phyloP scores from a whole-genome alignment of 495 filamentous ascomycete species.

The Pyrenopolyporus hunteri region DNA sequence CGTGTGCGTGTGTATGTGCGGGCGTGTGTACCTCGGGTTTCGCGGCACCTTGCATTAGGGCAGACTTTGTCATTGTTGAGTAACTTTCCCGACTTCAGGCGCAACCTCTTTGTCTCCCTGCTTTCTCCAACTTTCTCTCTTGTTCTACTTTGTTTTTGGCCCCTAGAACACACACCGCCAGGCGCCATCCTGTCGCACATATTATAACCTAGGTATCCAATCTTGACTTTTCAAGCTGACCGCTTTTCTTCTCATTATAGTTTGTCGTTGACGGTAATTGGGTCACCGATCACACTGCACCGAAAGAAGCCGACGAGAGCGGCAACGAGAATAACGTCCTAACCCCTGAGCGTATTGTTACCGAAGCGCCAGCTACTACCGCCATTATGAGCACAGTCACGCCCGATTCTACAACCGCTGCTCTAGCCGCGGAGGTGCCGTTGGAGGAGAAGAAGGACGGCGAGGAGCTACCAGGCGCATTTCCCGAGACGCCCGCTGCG shows the following conservation, averaged over 20 bases:
- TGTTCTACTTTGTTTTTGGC: background rate
- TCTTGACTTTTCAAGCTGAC: conserved; percentile 20
- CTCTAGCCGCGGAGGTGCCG: conserved; percentile 43
- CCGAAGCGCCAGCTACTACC: conserved; percentile 48
- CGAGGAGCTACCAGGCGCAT: conserved; percentile 70
- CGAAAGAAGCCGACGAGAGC: conserved; percentile 76
- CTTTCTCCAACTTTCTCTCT: conserved; percentile 3
- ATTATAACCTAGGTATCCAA: conserved; percentile 10
- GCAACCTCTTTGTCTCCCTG: conserved; percentile 2
- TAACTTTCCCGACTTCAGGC: conserved; percentile 8
- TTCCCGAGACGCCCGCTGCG: conserved; percentile 73
- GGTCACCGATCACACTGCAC: conserved; percentile 77
- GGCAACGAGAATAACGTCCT: conserved; percentile 92
- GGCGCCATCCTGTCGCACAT: background rate
- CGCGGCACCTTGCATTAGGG: conserved; percentile 34
- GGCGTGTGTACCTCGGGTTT: conserved; percentile 19
- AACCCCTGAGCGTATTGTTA: conserved; percentile 69
- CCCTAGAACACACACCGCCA: conserved; percentile 14
- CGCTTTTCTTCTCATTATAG: conserved; percentile 50
- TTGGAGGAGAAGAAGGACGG: conserved; percentile 41
- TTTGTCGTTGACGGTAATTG: conserved; percentile 92
- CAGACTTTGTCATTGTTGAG: conserved; percentile 20
- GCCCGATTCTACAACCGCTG: conserved; percentile 46
- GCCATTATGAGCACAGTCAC: conserved; percentile 59
- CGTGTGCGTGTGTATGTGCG: too few species aligned